Percentiles rank a stretch among this genome's conserved stretches.
phyloP scores from a whole-genome alignment of 495 filamentous ascomycete species.

The Aspergillus olivimuriae region DNA sequence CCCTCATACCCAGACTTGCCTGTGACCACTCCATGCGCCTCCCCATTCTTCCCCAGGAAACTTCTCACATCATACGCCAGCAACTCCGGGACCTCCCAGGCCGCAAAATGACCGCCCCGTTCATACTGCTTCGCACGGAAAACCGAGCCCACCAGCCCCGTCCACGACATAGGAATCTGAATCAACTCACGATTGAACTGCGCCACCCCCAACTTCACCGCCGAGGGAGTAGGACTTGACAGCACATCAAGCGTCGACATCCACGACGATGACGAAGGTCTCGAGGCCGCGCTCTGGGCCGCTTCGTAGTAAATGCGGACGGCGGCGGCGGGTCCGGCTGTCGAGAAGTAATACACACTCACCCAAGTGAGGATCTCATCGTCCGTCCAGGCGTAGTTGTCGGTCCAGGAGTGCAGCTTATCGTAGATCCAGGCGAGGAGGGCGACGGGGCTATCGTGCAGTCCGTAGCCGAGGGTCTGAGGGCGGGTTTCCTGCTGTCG shows the following conservation, averaged over 20 bases:
- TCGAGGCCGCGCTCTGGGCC: constrained; percentile 16
- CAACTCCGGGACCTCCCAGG: constrained; percentile 42
- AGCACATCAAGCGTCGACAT: constrained; percentile 10
- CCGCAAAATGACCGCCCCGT: constrained; percentile 46
- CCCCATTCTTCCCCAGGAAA: constrained; percentile 39
- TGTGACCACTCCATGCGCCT: constrained; percentile 31
- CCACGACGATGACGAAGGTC: neutral
- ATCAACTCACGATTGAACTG: constrained; percentile 40
- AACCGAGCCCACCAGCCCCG: constrained; percentile 31
- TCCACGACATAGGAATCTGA: constrained; percentile 36
- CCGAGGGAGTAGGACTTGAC: constrained; percentile 10
- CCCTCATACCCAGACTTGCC: constrained; percentile 28
- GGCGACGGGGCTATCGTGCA: constrained; percentile 45
- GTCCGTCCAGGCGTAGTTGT: constrained; percentile 46
- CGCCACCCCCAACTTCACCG: constrained; percentile 36
- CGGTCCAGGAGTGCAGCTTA: constrained; percentile 46
- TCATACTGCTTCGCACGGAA: constrained; percentile 37
- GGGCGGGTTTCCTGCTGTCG: constrained; percentile 43
- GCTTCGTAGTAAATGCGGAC: constrained; percentile 47
- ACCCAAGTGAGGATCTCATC: constrained; percentile 52
- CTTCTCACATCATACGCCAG: constrained; percentile 32
- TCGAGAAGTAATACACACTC: constrained; percentile 46
- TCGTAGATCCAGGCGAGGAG: constrained; percentile 52
- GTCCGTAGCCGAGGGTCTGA: constrained; percentile 43
- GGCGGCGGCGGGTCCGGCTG: constrained; percentile 42